Evolutionary conservation across 202 grass and related monocot genomes (phyloP), one percentile per base, ranked within the genome.

Genomic region (Alloteropsis angusta): DNA sequence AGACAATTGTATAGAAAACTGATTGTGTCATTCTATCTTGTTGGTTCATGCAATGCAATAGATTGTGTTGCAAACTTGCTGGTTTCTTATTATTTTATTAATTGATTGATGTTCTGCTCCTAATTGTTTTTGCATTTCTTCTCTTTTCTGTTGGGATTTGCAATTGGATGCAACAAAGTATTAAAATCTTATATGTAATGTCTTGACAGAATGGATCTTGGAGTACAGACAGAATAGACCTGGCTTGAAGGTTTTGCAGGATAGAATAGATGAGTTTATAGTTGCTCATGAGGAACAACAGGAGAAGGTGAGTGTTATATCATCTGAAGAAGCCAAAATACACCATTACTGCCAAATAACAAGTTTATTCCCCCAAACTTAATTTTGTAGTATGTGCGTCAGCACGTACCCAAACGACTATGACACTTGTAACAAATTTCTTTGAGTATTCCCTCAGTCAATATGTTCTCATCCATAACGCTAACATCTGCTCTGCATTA

Each of bases 261-360:
- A 98, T 84, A 74, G 54, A 74, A 98, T 98, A 78, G 96, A 98
- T 82, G 96, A 93, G 36, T 98, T 95, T 88, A 89, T 95, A 79
- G 82, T 65, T 87, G 70, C 77, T 50, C 86, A 95, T 71, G 96
- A 98, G 72, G 90, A 81, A 84, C 82, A 91, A 82, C 84, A 90
- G 47, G 92, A 98, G 72, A 76, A 86, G 86, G 96, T 98, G 71
- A 38, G 60, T 74, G 54, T 70, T 42, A 10, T 25, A 42, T 64
- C 54, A 6, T 60, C 75, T 81, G 13, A 85, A 64, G 47, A 56
- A 64, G 42, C 28, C 21, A 43, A 30, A 23, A 64, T 26, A 61
- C 19, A 77, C 35, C 0, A 22, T 22, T 6, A 23, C 58, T 78
- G 4, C 34, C 56, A 28, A 71, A 63, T 77, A 64, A 13, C 44